Base-by-base conservation (phyloP, 371 early-diverging fungal genomes). In the Mortierella sp. region DNA sequence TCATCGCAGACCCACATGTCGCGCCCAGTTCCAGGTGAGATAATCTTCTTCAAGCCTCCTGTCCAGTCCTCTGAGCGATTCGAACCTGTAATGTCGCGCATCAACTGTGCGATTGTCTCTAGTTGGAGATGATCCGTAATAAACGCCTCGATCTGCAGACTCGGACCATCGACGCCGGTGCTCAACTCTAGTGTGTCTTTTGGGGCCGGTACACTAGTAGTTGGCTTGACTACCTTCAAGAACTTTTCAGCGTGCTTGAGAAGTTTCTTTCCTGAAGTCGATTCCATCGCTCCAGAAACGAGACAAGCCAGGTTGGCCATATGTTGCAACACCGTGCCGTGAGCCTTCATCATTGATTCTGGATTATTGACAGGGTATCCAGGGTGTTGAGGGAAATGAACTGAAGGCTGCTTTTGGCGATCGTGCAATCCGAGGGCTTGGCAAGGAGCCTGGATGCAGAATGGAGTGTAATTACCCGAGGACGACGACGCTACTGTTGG, bases 31-130 rank as follows among this genome's bases (percentile, higher is more conserved):
- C 66, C 74, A 28, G 79, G 79, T 2, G 74, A 69, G 24, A 66
- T 57, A 13, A 79, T 70, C 68, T 67, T 74, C 36, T 74, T 74
- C 21, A 79, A 40, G 19, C 79, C 79, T 38, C 74, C 67, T 0
- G 67, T 41, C 79, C 79, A 79, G 40, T 79, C 74, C 0, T 69
- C 36, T 0, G 74, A 48, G 10, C 58, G 63, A 28, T 64, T 69
- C 0, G 79, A 73, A 38, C 74, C 74, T 0, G 79, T 74, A 38
- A 79, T 68, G n/a, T 79, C 79, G 38, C 70, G 67, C 74, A 79
- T 60, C 43, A 79, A 16, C 47, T 40, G 50, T 6, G 74, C 58
- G 15, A 74, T 52, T 21, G 53, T 32, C 55, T 74, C 79, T 41
- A 79, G 63, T n/a, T 79, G 74, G 36, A 73, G 52, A 57, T 74